Evolutionary conservation across 768 basidiomycete genomes (phyloP), one percentile per base, ranked within the genome.

Genomic region (Mycena chlorophos): DNA sequence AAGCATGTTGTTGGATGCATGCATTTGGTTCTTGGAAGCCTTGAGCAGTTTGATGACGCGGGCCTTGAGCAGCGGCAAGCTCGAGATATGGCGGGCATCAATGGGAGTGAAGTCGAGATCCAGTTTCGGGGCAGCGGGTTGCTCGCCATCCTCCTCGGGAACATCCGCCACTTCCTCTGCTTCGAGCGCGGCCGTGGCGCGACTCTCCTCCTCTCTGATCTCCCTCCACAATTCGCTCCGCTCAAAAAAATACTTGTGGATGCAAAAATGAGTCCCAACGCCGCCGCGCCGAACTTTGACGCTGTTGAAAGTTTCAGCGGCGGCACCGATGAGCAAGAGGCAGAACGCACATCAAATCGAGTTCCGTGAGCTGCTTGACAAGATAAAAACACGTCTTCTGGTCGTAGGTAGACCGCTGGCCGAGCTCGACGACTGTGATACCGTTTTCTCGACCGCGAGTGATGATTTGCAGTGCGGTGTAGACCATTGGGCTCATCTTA

Each of bases 351-450:
- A 94, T 81, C 37, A 90, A 75, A 64, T 82, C 84, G 51, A 95
- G 75, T 49, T 87, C 84, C 2, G 86, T 77, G 17, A 95, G 75
- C 61, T 90, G 85, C 61, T 85, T 83, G 54, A 92, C 82, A 55
- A 93, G 82, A 70, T 95, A 94, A 68, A 91, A 91, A 60, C 91
- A 91, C 1, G 89, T 89, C 70, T 94, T 94, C 66, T 91, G 90
- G 66, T 94, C 92, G 64, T 95, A 93, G 47, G 82, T 83, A 10
- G 92, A 87, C 64, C 82, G 78, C 62, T 84, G 83, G 23, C 89
- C 89, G 14, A 96, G 77, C 28, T 89, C 82, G 13, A 93, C 83
- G 43, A 89, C 86, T 5, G 89, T 87, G 16, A 91, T 80, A 12
- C 93, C 93, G 19, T 79, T 73, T 55, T 89, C 87, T 56, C 92